Evolutionary conservation across 2,329 filamentous ascomycete species (phyloP), one percentile per base, ranked within the genome.

Genomic region (Colletotrichum liaoningense): DNA sequence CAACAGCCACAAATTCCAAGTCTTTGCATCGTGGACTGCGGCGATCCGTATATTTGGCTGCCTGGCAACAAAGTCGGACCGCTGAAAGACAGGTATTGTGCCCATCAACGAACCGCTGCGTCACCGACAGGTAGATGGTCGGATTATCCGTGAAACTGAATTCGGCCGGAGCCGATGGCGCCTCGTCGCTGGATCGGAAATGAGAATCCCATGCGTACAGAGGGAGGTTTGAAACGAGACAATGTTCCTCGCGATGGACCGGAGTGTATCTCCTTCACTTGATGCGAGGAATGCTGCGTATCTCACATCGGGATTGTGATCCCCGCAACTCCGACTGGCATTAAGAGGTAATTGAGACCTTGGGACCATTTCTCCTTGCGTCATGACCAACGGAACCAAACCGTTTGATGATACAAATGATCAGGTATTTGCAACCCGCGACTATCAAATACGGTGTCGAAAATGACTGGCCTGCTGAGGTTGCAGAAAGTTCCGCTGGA

Each of bases 161-260:
- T 9, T 72, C 57, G 57, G 63, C 22, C 46, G 46, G 19, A 26
- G 49, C 42, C 35, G 33, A 55, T 11, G 55, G 55, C 49, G 52
- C 38, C 46, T 68, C 49, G 57, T 42, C 38, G 64, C 38, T 52
- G 52, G 52, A 57, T 35, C 52, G 35, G 58, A 63, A 63, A 60
- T 70, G 54, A 54, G 22, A 46, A 38, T 35, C 46, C 30, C 38
- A 57, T 56, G 49, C 30, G 9, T 52, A 52, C 16, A 58, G 35
- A 67, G 69, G n/a, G 64, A 63, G 64, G 9, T 57, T n/a, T 12
- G 22, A 63, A 38, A 68, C 28, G 65, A 72, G 59, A 63, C 33
- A 72, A 9, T 46, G 28, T 14, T 33, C 57, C 16, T 68, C 54
- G 65, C 52, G 59, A 58, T 63, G 16, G 12, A 26, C 35, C 42